phyloP scores from a whole-genome alignment of 345 rosid species.

The Citropsis articulata region DNA sequence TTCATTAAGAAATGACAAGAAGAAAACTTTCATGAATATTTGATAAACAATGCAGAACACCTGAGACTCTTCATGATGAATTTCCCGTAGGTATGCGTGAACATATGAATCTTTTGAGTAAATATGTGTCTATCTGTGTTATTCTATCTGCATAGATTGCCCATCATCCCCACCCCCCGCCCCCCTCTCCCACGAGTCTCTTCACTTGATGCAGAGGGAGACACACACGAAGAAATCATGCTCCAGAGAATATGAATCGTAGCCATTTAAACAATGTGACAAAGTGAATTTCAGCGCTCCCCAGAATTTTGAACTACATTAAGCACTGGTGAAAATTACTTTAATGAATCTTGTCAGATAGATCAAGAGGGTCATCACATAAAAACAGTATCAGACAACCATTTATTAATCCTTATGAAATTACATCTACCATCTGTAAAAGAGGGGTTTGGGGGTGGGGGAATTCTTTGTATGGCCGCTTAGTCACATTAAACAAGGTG shows the following conservation, averaged over 20 bases:
- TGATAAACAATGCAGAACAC: neutral
- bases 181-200: too few species aligned
- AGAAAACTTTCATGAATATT: neutral
- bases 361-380: neutral
- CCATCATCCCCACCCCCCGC: accelerated
- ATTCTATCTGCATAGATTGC: too few species aligned
- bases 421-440: neutral
- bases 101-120: neutral
- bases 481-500: neutral
- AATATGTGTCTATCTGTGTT: neutral
- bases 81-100: too few species aligned
- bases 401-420: neutral
- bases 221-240: neutral
- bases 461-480: neutral
- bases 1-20: neutral
- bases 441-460: too few species aligned
- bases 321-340: neutral
- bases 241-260: neutral
- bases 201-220: neutral
- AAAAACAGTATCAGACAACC: neutral
- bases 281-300: neutral
- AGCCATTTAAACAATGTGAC: neutral
- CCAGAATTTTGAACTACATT: neutral
- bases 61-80: neutral
- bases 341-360: neutral